Percentiles rank a stretch among this genome's conserved stretches.
Conservation (phyloP, 2,329 filamentous ascomycete genomes). For the Stylonectria norvegica region DNA sequence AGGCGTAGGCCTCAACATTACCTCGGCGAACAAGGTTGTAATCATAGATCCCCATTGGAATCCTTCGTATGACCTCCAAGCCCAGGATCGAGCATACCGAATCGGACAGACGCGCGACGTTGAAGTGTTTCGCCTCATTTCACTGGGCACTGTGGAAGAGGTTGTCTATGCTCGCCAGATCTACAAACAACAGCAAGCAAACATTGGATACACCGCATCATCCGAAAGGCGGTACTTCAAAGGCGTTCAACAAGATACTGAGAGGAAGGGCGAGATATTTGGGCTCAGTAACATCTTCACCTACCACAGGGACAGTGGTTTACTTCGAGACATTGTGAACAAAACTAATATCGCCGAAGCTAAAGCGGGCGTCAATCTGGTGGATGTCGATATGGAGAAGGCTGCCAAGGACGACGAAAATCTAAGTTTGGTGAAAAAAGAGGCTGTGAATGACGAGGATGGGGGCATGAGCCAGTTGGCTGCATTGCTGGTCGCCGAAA, state of each 20-base stretch:
- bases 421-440: conserved; percentile 41
- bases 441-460: conserved; percentile 55
- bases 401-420: conserved; percentile 52
- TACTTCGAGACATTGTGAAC: conserved; percentile 94
- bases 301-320: conserved; percentile 73
- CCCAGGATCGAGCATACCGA: conserved; percentile 92
- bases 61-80: conserved; percentile 88
- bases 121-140: conserved; percentile 90
- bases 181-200: conserved; percentile 98
- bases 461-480: conserved; percentile 72
- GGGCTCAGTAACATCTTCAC: conserved; percentile 83
- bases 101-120: conserved; percentile 92
- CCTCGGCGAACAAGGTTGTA: conserved; percentile 95
- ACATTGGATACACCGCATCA: conserved; percentile 92
- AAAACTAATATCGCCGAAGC: conserved; percentile 97
- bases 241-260: conserved; percentile 80
- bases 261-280: conserved; percentile 90
- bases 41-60: conserved; percentile 99
- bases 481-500: conserved; percentile 44
- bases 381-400: conserved; percentile 70
- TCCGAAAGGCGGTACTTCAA: conserved; percentile 93
- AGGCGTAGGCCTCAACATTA: conserved; percentile 93
- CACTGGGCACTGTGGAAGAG: conserved; percentile 90
- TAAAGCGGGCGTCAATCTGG: conserved; percentile 75
- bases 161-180: conserved; percentile 96